These are phyloP conservation scores for Liriodendron chinense DNA, from an alignment of 164 flowering plant genomes.

Conservation along the genomic window DNA sequence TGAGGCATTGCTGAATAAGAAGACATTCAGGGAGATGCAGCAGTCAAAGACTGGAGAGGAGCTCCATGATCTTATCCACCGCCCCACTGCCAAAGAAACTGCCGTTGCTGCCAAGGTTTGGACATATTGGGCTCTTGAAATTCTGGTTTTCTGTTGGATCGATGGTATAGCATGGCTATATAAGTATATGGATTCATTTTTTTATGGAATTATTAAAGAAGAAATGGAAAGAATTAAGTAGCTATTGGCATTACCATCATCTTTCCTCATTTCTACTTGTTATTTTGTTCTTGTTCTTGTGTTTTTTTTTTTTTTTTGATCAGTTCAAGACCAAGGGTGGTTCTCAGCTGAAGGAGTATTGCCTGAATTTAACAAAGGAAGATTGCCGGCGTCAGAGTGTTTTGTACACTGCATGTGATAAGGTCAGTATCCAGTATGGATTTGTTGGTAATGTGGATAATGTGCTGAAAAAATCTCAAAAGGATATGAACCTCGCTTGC, in stretches of 20 bases:
- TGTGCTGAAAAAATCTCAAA: not conserved
- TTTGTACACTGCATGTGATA: constrained; percentile 82
- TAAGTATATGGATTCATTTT: not conserved
- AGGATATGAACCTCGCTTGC: not conserved
- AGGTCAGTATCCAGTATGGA: constrained; percentile 43
- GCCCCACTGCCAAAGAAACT: constrained; percentile 94
- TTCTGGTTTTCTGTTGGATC: not conserved
- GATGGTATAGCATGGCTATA: not conserved
- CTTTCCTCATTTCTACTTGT: not conserved
- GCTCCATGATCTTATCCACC: constrained; percentile 84
- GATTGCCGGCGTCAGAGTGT: constrained; percentile 85
- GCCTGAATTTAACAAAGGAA: constrained; percentile 87
- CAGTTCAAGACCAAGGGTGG: constrained; percentile 99
- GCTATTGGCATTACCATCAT: not conserved
- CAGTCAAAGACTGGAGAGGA: constrained; percentile 95
- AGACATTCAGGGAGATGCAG: constrained; percentile 81
- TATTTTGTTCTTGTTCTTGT: constrained; percentile 3
- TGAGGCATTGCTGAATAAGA: constrained; percentile 83
- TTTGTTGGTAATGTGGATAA: not conserved
- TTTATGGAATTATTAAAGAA: not conserved
- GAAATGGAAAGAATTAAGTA: not conserved
- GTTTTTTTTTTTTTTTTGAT: constrained; percentile 13
- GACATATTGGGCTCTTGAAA: not conserved
- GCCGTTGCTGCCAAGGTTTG: constrained; percentile 89
- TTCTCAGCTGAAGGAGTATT: constrained; percentile 86